These are phyloP conservation scores for Delonix regia DNA, from an alignment of 306 rosid genomes.

Conservation along the genomic window DNA sequence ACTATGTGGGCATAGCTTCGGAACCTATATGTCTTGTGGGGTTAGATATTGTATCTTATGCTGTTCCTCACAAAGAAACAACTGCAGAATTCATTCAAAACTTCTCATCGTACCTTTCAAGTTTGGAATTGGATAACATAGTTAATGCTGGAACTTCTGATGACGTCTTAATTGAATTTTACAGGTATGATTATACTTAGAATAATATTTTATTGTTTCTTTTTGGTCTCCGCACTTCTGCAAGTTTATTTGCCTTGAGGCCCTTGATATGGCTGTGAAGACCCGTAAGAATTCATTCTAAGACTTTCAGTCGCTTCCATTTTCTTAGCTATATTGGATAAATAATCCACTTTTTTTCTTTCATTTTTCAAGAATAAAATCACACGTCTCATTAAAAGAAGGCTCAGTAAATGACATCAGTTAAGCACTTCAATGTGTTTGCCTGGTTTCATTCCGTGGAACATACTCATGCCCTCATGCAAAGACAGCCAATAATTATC, in stretches of 20 bases:
- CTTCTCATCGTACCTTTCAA: conserved; percentile 78
- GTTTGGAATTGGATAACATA: conserved; percentile 77
- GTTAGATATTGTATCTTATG: conserved; percentile 71
- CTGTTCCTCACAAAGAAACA: conserved; percentile 63
- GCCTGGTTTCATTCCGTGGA: background rate
- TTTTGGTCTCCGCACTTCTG: background rate
- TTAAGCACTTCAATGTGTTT: background rate
- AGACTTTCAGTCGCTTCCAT: background rate
- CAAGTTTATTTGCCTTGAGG: background rate
- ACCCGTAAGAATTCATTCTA: background rate
- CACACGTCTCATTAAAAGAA: background rate
- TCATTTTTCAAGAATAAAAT: background rate
- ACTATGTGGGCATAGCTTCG: conserved; percentile 88
- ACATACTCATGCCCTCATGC: background rate
- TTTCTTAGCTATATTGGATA: background rate
- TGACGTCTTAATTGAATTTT: conserved; percentile 68
- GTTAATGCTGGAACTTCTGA: conserved; percentile 55
- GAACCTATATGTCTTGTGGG: conserved; percentile 91
- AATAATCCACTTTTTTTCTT: background rate
- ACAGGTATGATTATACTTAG: conserved; percentile 53
- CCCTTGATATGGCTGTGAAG: conserved; percentile 16
- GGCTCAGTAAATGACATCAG: conserved; percentile 8
- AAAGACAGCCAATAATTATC: background rate
- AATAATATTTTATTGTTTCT: conserved; percentile 7
- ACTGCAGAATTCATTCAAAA: conserved; percentile 47